Evolutionary conservation across 768 basidiomycete species (phyloP), one percentile per base, ranked within the genome.

Genomic region (Dentipellis sp.): DNA sequence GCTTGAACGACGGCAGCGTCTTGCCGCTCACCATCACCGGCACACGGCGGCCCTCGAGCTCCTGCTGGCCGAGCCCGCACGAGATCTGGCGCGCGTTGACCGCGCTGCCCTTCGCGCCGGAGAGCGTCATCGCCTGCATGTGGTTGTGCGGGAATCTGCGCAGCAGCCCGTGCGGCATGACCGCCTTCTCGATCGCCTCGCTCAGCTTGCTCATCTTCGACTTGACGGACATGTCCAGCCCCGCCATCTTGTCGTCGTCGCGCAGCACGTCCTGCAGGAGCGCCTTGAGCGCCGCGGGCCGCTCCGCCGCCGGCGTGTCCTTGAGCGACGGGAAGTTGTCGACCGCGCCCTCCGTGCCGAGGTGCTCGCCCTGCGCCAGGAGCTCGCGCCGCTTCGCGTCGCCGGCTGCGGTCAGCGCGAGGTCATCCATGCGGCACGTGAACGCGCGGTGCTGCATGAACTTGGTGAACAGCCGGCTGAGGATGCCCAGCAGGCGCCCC

Each of bases 21-120:
- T 99, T 99, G 10, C 97, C 97, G 59, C 93, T 95, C 61, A 98
- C 89, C 97, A 99, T 99, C 48, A 94, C 90, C 1, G 97, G 97
- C 5, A 98, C 97, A 68, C 97, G 94, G 62, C 97, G 91, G 59
- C 97, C 97, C 74, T 99, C 97, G 36, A 99, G 75, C 65, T 97
- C 94, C 70, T 98, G 97, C 71, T 98, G 97, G 57, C 97, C 97
- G 46, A 99, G 81, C 14, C 88, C 83, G 61, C 94, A 98, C n/a
- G 97, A 98, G 63, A 99, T 99, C 66, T 98, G 94, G 50, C 91
- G 84, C 21, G 92, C 97, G 65, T 99, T 99, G 69, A 97, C 95
- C 12, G 91, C 88, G 58, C 91, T 94, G 52, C 97, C 97, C 72
- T 99, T 99, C 46, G 97, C 97, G 62, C 97, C 97, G 37, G 95